Base-by-base conservation (phyloP, 1,284 basidiomycete species). In the Cutaneotrichosporon sp. region DNA sequence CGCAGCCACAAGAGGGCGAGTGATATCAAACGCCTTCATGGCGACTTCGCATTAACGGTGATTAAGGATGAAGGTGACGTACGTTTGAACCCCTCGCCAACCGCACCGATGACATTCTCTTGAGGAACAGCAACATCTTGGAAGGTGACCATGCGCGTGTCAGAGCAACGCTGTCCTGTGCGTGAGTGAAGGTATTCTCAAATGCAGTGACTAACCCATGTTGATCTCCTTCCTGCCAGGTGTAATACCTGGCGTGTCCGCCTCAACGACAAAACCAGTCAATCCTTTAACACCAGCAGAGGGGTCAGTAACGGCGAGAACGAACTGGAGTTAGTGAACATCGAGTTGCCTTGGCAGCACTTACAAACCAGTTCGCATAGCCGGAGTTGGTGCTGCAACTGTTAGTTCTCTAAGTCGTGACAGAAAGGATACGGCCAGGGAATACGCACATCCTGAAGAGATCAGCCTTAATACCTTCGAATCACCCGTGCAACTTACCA, bases 251-350 rank as follows among this genome's bases (percentile, higher is more conserved):
- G 71, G 68, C 0, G 76, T 64, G 57, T 80, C 75, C 16, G 74
- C 79, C 42, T 81, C 80, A 25, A 81, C 79, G 22, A 81, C 77
- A 56, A 81, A 81, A 3, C 80, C 80, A 0, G 78, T 78, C 75
- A 81, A 78, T 10, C 77, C 70, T 60, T 76, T 78, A 63, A 72
- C 73, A 4, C 76, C 68, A 7, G 75, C 76, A 6, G 57, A 45
- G 0, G 76, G 64, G 61, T 81, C 79, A 17, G 79, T 80, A 46
- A 78, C 76, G 29, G 80, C 80, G 19, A 81, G 73, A 5, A 81
- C 79, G 61, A 81, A 81, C 68, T 69, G 44, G 2, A 4, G n/a
- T 41, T 16, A 41, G 17, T 47, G 16, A 37, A 22, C 5, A 5
- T 8, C 7, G 5, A 16, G 8, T 24, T 9, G 4, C 16, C 33